Evolutionary conservation across 768 basidiomycete species (phyloP).

Genomic region (Mycena vulgaris): DNA sequence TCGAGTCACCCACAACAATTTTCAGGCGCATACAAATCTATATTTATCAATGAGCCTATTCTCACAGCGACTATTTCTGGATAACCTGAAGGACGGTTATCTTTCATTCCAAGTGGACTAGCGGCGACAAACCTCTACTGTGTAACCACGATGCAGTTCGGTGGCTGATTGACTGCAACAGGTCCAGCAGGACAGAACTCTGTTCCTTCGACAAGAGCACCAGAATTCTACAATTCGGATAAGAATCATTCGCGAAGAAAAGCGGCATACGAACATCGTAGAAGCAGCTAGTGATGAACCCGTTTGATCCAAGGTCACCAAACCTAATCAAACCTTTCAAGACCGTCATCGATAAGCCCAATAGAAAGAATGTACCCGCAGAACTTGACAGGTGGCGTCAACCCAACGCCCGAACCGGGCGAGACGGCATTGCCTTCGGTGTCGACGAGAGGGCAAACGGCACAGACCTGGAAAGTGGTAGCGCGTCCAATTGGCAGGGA

Average conservation of each 20-base stretch:
- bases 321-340: slow-evolving; percentile 20
- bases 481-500: slow-evolving; percentile 18
- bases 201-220: slow-evolving; percentile 18
- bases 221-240: slow-evolving; percentile 14
- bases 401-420: slow-evolving; percentile 12
- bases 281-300: slow-evolving; percentile 20
- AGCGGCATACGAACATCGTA: slow-evolving; percentile 19
- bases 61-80: slow-evolving; percentile 15
- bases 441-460: slow-evolving; percentile 15
- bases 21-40: slow-evolving; percentile 16
- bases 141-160: slow-evolving; percentile 13
- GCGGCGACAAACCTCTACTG: slow-evolving; percentile 17
- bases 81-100: slow-evolving; percentile 18
- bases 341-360: slow-evolving; percentile 22
- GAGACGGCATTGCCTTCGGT: slow-evolving; percentile 19
- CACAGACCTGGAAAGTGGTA: slow-evolving; percentile 21
- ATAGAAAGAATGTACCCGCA: slow-evolving; percentile 24
- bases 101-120: slow-evolving; percentile 19
- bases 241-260: slow-evolving; percentile 17
- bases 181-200: slow-evolving; percentile 18
- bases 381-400: slow-evolving; percentile 22
- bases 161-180: slow-evolving; percentile 14
- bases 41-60: slow-evolving; percentile 6
- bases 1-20: slow-evolving; percentile 18
- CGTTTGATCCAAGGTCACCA: slow-evolving; percentile 21